Conservation (phyloP, 352 stramenopile species). For the Halophytophthora polymorphica region DNA sequence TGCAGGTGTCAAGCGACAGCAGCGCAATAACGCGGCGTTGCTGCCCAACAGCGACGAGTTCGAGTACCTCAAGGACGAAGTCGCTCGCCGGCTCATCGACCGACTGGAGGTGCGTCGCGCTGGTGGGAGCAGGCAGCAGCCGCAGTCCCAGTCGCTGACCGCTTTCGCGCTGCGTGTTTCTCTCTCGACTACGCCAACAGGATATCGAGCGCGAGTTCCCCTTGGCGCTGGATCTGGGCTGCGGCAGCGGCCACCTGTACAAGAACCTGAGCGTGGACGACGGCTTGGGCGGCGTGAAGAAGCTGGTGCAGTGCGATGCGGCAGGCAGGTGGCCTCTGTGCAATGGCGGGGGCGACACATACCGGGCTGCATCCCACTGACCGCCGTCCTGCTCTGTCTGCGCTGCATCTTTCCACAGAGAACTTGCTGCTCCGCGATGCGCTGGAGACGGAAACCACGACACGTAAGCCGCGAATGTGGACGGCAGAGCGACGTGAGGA, state of each 20-base stretch:
- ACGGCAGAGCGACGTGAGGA: neutral
- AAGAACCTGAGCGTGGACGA: conserved; percentile 75
- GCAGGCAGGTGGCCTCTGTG: conserved; percentile 27
- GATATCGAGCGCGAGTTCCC: conserved; percentile 84
- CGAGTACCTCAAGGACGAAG: conserved; percentile 86
- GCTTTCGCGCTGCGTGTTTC: neutral
- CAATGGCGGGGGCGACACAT: neutral
- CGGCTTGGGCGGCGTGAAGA: conserved; percentile 67
- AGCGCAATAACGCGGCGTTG: conserved; percentile 73
- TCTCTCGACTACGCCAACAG: conserved; percentile 15
- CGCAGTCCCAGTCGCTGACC: no score
- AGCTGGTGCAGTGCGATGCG: conserved; percentile 78
- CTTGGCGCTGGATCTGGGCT: conserved; percentile 73
- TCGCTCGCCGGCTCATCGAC: conserved; percentile 78
- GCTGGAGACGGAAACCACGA: conserved; percentile 20
- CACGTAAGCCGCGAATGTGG: conserved; percentile 9
- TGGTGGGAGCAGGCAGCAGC: neutral
- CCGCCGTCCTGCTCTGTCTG: neutral
- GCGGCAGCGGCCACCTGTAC: conserved; percentile 80
- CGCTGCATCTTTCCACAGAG: conserved; percentile 24
- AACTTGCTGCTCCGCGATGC: conserved; percentile 71
- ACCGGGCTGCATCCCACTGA: neutral
- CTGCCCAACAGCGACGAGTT: conserved; percentile 65
- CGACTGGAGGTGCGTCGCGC: conserved; percentile 51
- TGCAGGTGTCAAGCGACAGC: conserved; percentile 71